Base-by-base conservation (phyloP, 371 early-diverging fungal species). In the Mucor mucedo region DNA sequence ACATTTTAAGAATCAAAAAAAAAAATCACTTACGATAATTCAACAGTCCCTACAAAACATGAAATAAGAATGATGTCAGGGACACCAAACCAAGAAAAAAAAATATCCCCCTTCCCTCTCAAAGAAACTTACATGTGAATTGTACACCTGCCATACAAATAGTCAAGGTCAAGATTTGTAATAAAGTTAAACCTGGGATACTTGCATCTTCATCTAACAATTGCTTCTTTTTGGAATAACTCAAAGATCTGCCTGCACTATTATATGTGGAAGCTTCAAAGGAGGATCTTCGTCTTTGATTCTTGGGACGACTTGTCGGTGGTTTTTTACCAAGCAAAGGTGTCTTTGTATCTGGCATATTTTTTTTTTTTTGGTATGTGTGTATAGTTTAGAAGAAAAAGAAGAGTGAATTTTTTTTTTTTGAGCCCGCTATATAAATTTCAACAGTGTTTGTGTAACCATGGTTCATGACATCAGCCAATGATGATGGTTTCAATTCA, bases 141-240 rank as follows among this genome's bases (percentile, higher is more conserved):
- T 85, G 85, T 6, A 84, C 79, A 9, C 85, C 85, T 11, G 78
- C 76, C 84, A 85, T 82, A 62, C 84, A 84, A 3, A 80, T 44
- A 3, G 86, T 84, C 33, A 82, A 35, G 1, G 56, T 52, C 11
- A 70, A 49, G 32, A 74, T 62, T 42, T 74, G 55, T 21, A 62
- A 40, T 13, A 74, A 44, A 35, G 38, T 58, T n/a, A 71, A 50
- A 8, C 72, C 72, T 42, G 72, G 68, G 7, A 55, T 35, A 54
- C 3, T 58, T 14, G 47, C 7, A 54, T 68, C 68, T 29, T 58
- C 58, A 2, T 42, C 58, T 13, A 40, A 14, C 11, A 32, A 2
- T 33, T 56, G 52, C 1, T 40, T 14, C 29, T 47, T 49, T 11
- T 58, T 65, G 32, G 62, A n/a, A 32, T 71, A 71, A 28, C 65